Evolutionary conservation across 345 rosid species (phyloP).

Genomic region (Hirschfeldia incana): DNA sequence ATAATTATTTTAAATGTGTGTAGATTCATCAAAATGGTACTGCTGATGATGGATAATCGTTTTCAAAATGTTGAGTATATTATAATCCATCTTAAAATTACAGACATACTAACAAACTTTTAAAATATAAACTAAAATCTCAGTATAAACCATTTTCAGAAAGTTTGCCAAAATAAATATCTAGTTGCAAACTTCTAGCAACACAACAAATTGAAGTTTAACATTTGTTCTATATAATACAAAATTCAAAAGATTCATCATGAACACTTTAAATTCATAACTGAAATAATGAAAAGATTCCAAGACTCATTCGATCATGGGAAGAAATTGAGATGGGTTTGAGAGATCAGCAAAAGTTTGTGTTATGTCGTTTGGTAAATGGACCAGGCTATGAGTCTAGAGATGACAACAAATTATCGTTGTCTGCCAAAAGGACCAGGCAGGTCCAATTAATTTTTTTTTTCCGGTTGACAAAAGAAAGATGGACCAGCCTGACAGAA

Average conservation of each 20-base stretch:
- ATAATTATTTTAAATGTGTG: too few relatives aligned
- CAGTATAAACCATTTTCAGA: background rate
- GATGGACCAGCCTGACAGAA: conserved; percentile 30
- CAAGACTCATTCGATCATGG: background rate
- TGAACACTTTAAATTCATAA: background rate
- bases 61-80: too few relatives aligned
- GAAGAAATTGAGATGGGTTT: background rate
- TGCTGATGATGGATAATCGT: background rate
- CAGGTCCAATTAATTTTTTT: background rate
- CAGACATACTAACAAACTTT: background rate
- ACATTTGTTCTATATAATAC: background rate
- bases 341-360: conserved; percentile 5
- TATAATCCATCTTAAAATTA: too few relatives aligned
- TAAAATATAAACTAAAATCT: background rate
- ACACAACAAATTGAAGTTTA: background rate
- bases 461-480: background rate
- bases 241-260: conserved; percentile 3
- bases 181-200: background rate
- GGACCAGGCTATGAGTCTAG: conserved; percentile 14
- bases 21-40: too few relatives aligned
- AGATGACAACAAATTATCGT: background rate
- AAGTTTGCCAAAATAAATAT: background rate
- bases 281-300: conserved; percentile 1
- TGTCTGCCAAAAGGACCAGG: conserved; percentile 5
- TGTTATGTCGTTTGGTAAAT: background rate